Conservation (phyloP, 805 yeast genomes). For the Maudiozyma barnettii region DNA sequence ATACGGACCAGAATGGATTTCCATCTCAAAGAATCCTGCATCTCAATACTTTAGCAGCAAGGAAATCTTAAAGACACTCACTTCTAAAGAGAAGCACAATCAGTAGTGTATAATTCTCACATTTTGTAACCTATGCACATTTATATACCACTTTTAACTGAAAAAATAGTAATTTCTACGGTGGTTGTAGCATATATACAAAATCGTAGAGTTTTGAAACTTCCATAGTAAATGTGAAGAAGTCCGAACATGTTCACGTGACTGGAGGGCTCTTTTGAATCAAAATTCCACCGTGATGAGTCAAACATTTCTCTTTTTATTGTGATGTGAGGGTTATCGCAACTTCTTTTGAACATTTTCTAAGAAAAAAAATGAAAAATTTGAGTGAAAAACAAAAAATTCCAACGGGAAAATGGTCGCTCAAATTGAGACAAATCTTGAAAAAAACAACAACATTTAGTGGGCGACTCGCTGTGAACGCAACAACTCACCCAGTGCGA, state of each 20-base stretch:
- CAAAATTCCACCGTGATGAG: neutral
- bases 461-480: neutral
- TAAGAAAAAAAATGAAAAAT: neutral
- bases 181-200: too few species aligned
- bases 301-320: neutral
- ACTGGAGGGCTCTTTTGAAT: slow-evolving; percentile 1
- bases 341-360: neutral
- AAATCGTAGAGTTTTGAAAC: too few species aligned
- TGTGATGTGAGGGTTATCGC: neutral
- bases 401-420: neutral
- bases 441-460: neutral
- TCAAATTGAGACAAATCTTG: neutral
- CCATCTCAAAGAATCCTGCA: slow-evolving; percentile 38
- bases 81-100: neutral
- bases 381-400: neutral
- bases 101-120: neutral
- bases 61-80: slow-evolving; percentile 17
- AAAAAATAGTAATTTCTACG: too few species aligned
- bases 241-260: neutral
- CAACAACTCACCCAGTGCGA: too few species aligned
- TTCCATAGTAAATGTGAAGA: neutral
- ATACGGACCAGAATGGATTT: slow-evolving; percentile 54
- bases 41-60: slow-evolving; percentile 34
- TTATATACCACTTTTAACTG: too few species aligned
- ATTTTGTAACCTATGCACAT: neutral